A percentile compares a stretch with the other conserved stretches of the same genome.
phyloP scores from a whole-genome alignment of 441 rosid genomes.

The Geranium incanum region DNA sequence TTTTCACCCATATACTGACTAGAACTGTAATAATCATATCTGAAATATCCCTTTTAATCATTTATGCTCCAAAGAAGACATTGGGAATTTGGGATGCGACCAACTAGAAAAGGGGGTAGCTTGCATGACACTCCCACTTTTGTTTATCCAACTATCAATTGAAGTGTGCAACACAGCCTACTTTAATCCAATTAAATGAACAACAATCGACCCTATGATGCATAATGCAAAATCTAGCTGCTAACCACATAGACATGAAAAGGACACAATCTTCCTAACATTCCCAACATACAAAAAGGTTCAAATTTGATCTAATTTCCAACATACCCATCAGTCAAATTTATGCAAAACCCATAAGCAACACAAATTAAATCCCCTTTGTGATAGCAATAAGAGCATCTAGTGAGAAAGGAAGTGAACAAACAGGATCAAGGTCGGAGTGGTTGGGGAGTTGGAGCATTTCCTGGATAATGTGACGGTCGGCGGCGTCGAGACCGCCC shows the following conservation, averaged over 20 bases:
- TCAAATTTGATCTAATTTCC: background rate
- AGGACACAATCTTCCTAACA: background rate
- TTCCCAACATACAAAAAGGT: background rate
- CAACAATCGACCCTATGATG: background rate
- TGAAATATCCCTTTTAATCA: background rate
- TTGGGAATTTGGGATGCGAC: background rate
- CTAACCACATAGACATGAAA: background rate
- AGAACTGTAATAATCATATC: background rate
- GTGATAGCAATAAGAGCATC: background rate
- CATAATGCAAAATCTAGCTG: background rate
- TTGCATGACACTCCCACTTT: background rate
- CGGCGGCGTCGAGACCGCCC: slow-evolving; percentile 48
- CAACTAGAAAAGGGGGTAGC: background rate
- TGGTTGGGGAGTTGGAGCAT: slow-evolving; percentile 51
- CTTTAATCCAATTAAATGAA: background rate
- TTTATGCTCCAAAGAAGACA: background rate
- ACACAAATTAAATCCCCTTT: background rate
- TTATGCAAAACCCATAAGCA: background rate
- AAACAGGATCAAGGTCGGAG: slow-evolving; percentile 58
- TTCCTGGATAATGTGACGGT: slow-evolving; percentile 40
- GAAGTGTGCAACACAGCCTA: background rate
- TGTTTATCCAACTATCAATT: background rate
- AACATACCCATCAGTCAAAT: background rate
- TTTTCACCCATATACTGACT: background rate
- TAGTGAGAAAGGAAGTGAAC: background rate